A percentile compares a stretch with the other conserved stretches of the same genome.
These are phyloP conservation scores for Saccharum spontaneum DNA, from an alignment of 176 grass and related monocot genomes.

Conservation along the genomic window DNA sequence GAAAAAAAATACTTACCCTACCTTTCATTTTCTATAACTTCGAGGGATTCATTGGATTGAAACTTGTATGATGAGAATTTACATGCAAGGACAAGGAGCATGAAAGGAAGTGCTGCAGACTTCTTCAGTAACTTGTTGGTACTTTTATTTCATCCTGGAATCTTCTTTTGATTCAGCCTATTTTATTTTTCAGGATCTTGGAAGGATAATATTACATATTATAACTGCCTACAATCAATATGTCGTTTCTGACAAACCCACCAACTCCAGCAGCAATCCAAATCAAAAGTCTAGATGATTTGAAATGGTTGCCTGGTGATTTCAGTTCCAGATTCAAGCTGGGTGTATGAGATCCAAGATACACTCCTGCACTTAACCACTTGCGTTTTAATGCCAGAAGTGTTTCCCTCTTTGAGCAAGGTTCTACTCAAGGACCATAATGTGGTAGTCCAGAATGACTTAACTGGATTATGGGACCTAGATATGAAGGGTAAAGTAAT, in stretches of 20 bases:
- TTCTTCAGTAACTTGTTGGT: not conserved
- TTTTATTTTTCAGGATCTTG: constrained; percentile 59
- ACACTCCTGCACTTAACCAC: constrained; percentile 74
- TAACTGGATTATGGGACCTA: constrained; percentile 59
- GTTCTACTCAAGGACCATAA: constrained; percentile 92
- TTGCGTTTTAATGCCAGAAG: constrained; percentile 88
- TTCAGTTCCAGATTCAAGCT: constrained; percentile 71
- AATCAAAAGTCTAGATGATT: constrained; percentile 58
- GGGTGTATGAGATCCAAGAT: constrained; percentile 56
- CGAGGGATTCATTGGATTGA: not conserved
- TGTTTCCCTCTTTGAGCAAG: constrained; percentile 79
- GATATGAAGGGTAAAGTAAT: constrained; percentile 74
- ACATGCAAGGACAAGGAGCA: not conserved
- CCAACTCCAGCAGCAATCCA: constrained; percentile 54
- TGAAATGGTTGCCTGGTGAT: constrained; percentile 54
- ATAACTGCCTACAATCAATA: constrained; percentile 81
- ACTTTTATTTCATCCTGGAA: not conserved
- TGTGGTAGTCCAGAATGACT: constrained; percentile 75
- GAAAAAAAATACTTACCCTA: not conserved
- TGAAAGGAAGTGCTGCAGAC: not conserved
- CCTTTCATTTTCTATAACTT: not conserved
- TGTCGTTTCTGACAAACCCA: constrained; percentile 84
- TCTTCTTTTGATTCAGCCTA: not conserved
- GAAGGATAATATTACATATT: constrained; percentile 82
- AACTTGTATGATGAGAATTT: constrained; percentile 7